Evolutionary conservation across 1,284 basidiomycete species (phyloP), one percentile per base, ranked within the genome.

Genomic region (Schizopora paradoxa): DNA sequence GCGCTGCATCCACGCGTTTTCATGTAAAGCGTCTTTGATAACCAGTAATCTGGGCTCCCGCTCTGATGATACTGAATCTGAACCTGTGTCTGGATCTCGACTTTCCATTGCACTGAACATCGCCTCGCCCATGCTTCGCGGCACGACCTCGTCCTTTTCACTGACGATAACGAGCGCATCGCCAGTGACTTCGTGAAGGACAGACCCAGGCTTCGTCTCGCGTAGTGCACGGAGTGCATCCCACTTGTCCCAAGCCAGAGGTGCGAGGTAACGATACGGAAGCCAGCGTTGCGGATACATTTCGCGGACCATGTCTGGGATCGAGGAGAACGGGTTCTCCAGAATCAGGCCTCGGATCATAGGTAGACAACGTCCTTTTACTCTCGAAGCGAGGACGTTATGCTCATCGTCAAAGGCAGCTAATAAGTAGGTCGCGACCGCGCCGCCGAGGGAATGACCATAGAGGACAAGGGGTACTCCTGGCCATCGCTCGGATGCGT

Each of bases 371-470:
- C 49, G n/a, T 41, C 42, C 52, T 58, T 36, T 4, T 53, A 49
- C 2, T 40, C 13, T 11, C 26, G 29, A 14, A 33, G 3, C 23
- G 14, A n/a, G 7, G 25, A 26, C 21, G 21, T 32, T 27, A 33
- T 28, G 36, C 7, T 19, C 19, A 5, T 27, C 36, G 19, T 52
- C 35, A 1, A 58, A 41, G 10, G 36, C 41, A 4, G 54, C 52
- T 16, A 61, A 61, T 6, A 74, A 60, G 28, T 72, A 70, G 0
- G 70, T 54, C 0, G 72, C 66, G 13, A 68, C 61, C 1, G 73
- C 63, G 0, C 67, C 74, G 4, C 75, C 75, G 2, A 77, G 63
- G 0, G 73, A 75, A 56, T 76, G 74, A 0, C 74, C 74, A 49
- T 74, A 74, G 2, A 74, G 50, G 4, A 74, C 55, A 43, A 75